Conservation (phyloP, 305 asterid genomes). For the Salvia sclarea region DNA sequence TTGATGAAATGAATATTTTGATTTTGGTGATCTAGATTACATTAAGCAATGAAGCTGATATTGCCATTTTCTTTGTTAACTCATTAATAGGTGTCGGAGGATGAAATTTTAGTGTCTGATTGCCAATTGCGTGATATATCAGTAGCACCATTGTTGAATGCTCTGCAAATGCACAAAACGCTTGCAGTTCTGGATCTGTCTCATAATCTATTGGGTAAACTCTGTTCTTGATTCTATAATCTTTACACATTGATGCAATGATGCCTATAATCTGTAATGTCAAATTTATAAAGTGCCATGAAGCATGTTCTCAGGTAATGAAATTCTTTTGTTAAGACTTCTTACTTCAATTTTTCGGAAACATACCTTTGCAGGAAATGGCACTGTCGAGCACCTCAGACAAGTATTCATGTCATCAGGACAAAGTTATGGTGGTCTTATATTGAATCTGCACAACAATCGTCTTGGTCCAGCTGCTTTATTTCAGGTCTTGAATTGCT, state of each 20-base stretch:
- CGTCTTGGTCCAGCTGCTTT: slow-evolving; percentile 86
- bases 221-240: slow-evolving; percentile 17
- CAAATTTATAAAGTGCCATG: slow-evolving; percentile 13
- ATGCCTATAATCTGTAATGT: slow-evolving; percentile 16
- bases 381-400: slow-evolving; percentile 74
- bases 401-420: slow-evolving; percentile 70
- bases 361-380: slow-evolving; percentile 64
- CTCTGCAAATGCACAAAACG: slow-evolving; percentile 73
- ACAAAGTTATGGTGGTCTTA: slow-evolving; percentile 78
- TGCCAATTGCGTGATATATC: slow-evolving; percentile 87
- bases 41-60: slow-evolving; percentile 21
- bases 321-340: slow-evolving; percentile 11
- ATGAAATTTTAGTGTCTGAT: slow-evolving; percentile 74
- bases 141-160: slow-evolving; percentile 74
- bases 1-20: not conserved
- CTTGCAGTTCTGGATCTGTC: slow-evolving; percentile 85
- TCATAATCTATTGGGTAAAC: slow-evolving; percentile 84
- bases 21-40: slow-evolving; percentile 20
- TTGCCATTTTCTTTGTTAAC: slow-evolving; percentile 27
- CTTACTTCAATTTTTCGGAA: slow-evolving; percentile 7
- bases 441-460: slow-evolving; percentile 81
- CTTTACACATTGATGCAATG: slow-evolving; percentile 6
- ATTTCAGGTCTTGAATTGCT: slow-evolving; percentile 61
- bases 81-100: slow-evolving; percentile 78
- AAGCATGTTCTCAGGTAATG: not conserved